These are phyloP conservation scores for Cyberlindnera nakhonratchasimensis DNA, from an alignment of 805 yeast genomes.

Conservation along the genomic window DNA sequence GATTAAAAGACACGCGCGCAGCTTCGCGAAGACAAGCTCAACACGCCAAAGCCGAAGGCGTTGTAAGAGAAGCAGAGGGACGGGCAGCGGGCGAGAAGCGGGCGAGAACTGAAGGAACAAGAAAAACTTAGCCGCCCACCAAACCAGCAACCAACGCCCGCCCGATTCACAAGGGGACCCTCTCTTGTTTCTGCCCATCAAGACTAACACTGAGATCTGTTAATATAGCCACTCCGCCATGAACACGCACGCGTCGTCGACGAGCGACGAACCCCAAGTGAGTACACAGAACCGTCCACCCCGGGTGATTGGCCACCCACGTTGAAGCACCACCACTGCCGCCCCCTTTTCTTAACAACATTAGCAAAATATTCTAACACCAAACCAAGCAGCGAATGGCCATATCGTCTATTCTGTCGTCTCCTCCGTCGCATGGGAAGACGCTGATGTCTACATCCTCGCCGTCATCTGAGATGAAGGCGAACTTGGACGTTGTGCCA, in stretches of 20 bases:
- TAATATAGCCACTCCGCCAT: background rate
- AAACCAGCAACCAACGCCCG: background rate
- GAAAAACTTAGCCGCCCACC: conserved; percentile 3
- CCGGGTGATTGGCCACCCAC: too few species aligned
- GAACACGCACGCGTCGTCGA: conserved; percentile 4
- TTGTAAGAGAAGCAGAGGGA: background rate
- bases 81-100: conserved; percentile 1
- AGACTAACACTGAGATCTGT: too few species aligned
- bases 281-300: too few species aligned
- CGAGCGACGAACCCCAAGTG: conserved; percentile 2
- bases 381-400: conserved; percentile 18
- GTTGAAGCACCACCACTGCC: background rate
- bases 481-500: too few species aligned
- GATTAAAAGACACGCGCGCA: background rate
- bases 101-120: background rate
- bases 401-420: conserved; percentile 23
- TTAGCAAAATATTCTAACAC: background rate
- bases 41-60: background rate
- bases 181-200: too few species aligned
- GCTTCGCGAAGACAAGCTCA: conserved; percentile 1
- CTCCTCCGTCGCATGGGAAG: conserved; percentile 14
- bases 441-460: background rate
- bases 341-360: background rate
- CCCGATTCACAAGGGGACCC: background rate
- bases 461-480: background rate